Evolutionary conservation across 768 basidiomycete species (phyloP).

Genomic region (Pisolithus albus): DNA sequence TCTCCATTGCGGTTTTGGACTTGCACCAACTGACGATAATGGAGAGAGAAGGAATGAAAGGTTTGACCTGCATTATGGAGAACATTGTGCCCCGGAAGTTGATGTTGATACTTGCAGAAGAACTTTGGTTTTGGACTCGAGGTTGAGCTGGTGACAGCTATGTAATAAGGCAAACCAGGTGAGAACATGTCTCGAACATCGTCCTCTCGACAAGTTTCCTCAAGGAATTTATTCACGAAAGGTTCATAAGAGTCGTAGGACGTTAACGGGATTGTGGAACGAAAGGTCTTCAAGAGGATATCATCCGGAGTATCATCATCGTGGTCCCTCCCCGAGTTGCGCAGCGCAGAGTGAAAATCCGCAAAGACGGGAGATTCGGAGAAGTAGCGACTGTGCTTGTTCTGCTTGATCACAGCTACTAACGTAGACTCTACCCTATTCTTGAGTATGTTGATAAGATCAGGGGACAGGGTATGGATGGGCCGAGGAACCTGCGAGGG

Average conservation of each 20-base stretch:
- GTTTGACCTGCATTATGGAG: too few species aligned
- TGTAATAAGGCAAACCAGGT: constrained; percentile 13
- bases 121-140: constrained; percentile 11
- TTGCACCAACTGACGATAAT: constrained; percentile 6
- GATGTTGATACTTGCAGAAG: neutral
- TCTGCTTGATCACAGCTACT: neutral
- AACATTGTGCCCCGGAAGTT: too few species aligned
- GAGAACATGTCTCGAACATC: constrained; percentile 14
- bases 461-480: too few species aligned
- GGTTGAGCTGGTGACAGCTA: constrained; percentile 10
- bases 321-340: neutral
- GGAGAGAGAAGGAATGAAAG: constrained; percentile 10
- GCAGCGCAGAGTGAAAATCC: constrained; percentile 8
- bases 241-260: constrained; percentile 12
- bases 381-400: constrained; percentile 2
- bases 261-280: constrained; percentile 4
- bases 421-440: too few species aligned
- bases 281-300: constrained; percentile 7
- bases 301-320: neutral
- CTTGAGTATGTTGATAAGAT: too few species aligned
- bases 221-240: constrained; percentile 10
- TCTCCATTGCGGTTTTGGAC: neutral
- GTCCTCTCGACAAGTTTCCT: constrained; percentile 12
- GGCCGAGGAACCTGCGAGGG: too few species aligned
- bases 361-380: constrained; percentile 1